phyloP scores from a whole-genome alignment of 2,329 filamentous ascomycete genomes.

The Nannizzia gypsea region DNA sequence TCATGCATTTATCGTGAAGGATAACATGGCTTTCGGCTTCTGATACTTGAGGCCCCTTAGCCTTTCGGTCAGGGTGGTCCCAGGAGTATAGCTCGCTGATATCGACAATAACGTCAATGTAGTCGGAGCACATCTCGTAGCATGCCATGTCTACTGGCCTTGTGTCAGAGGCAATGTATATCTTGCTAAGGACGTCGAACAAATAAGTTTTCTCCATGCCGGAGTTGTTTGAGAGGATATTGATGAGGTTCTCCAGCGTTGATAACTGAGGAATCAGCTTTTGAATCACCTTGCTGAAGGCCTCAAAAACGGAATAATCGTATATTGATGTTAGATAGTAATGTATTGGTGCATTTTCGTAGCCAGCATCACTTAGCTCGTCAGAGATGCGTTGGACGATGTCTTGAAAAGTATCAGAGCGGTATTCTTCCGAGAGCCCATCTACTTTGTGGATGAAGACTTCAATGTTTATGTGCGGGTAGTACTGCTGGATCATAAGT shows the following conservation, averaged over 20 bases:
- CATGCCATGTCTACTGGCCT: constrained; percentile 86
- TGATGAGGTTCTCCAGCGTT: constrained; percentile 85
- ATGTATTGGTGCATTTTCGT: constrained; percentile 84
- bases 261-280: constrained; percentile 90
- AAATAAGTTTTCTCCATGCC: constrained; percentile 97
- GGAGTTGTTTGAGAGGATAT: constrained; percentile 83
- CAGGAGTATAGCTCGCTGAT: constrained; percentile 91
- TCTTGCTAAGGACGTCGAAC: constrained; percentile 95
- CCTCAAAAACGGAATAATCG: constrained; percentile 96
- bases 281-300: constrained; percentile 96
- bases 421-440: constrained; percentile 92
- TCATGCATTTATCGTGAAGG: constrained; percentile 49
- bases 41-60: constrained; percentile 36
- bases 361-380: constrained; percentile 82
- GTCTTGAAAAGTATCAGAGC: constrained; percentile 88
- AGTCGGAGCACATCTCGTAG: constrained; percentile 97
- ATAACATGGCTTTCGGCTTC: constrained; percentile 53
- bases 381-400: constrained; percentile 95
- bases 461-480: constrained; percentile 90
- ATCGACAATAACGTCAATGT: constrained; percentile 96
- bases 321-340: constrained; percentile 98
- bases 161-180: constrained; percentile 94
- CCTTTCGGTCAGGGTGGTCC: constrained; percentile 37
- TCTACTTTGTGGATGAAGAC: constrained; percentile 99
- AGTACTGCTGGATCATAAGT: constrained; percentile 72